Evolutionary conservation across 352 stramenopile genomes (phyloP), one percentile per base, ranked within the genome.

Genomic region (Thalassiosira mediterranea): DNA sequence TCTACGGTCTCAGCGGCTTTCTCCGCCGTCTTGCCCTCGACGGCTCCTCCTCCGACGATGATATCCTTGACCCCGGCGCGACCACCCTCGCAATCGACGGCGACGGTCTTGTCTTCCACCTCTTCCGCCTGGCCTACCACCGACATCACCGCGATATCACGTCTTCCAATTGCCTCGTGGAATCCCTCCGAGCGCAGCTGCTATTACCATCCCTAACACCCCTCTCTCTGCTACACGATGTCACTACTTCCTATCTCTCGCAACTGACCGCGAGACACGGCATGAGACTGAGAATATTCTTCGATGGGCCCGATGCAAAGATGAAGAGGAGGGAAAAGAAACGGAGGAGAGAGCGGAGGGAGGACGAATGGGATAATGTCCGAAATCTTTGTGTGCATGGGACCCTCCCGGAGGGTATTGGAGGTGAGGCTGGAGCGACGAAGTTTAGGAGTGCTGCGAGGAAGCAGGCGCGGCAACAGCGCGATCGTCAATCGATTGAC

Each of bases 71-170:
- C 21, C 40, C 57, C 3, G 40, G 66, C 21, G 48, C 67, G 31
- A 79, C 79, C 7, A 83, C 52, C 0, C 52, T 91, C 7, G 62
- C 75, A 3, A 81, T 91, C 28, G 83, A 92, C 64, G 87, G 84
- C 0, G 81, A 88, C 59, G 87, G 87, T 4, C 60, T 92, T 1
- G 57, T 79, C 3, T 90, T 86, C 68, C 72, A 83, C 46, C 58
- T 92, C 13, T 68, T 83, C 60, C 40, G 59, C 25, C 44, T 88
- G 44, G 80, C 87, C 0, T 90, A 89, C 62, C 31, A 46, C 15
- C 59, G 75, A 4, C 72, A 90, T 59, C 52, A 77, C 1, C 21
- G 69, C 0, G 65, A 81, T 21, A 40, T 87, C 8, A 26, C 15
- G 34, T 7, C 7, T 7, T 7, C 34, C 7, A 42, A 42, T 13